Base-by-base conservation (phyloP, 169 alveolate genomes). In the Plasmodium yoelii region DNA sequence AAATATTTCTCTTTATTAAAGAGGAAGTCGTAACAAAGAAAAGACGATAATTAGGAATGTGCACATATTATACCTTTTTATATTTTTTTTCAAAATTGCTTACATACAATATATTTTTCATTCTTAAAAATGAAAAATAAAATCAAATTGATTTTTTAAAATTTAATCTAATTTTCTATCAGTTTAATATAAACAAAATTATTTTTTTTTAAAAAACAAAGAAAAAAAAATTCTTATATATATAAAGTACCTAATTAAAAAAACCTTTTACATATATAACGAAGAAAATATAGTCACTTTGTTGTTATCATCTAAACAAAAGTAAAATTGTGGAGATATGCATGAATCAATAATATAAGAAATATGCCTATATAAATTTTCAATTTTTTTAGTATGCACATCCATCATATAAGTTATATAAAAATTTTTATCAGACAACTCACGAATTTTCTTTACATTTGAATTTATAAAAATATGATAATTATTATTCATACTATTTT, bases 351-450 rank as follows among this genome's bases (percentile, higher is more conserved):
- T 63, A 63, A 77, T 77, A 56, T 77, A 77, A 24, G 77, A 49
- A n/a, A 77, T 74, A 22, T 77, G 88, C 19, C 53, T 67, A 77
- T 63, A 56, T 56, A 77, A 68, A 56, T 63, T 77, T 24, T 56
- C 28, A 77, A 77, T 77, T 77, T 77, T 49, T 77, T 77, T 77
- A 47, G 44, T 49, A 44, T 28, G 49, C 68, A 64, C 28, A 63
- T 77, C 65, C 24, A 64, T 18, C 55, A 77, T 56, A 24, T 77
- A 77, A 19, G 88, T 77, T 63, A 75, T 77, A 57, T 77, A 77
- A 77, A 77, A 77, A 39, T 77, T 49, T 77, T 64, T 77, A 64
- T 77, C 88, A 57, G 88, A 77, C 77, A 77, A 49, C 28, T 77
- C 88, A 55, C 68, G 15, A 77, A 77, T 51, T 77, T 64, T 77